These are phyloP conservation scores for Colletotrichum eremochloae DNA, from an alignment of 2,329 filamentous ascomycete genomes.

Conservation along the genomic window DNA sequence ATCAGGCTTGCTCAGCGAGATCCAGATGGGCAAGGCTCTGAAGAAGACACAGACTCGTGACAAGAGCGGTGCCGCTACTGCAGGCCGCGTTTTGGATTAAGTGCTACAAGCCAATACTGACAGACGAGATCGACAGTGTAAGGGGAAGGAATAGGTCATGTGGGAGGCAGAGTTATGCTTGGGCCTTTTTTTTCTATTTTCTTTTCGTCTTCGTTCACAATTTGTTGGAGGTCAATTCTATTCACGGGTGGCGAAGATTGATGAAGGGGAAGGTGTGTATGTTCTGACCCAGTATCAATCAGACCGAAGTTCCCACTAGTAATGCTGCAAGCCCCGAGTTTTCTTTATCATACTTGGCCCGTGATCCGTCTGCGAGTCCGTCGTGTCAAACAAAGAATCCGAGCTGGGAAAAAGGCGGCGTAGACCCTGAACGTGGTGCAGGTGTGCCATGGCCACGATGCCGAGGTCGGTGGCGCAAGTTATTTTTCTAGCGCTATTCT, in stretches of 20 bases:
- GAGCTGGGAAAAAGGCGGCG: not conserved
- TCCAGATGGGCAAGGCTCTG: conserved; percentile 82
- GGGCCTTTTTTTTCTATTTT: not conserved
- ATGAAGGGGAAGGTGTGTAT: conserved; percentile 3
- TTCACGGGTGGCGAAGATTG: conserved; percentile 20
- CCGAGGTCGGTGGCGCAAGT: conserved; percentile 14
- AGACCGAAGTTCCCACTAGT: conserved; percentile 25
- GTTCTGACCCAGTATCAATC: conserved; percentile 24
- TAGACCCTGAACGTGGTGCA: not conserved
- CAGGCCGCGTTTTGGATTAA: conserved; percentile 79
- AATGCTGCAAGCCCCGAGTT: conserved; percentile 24
- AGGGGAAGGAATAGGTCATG: not conserved
- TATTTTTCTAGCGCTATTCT: conserved; percentile 32
- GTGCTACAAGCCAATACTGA: not conserved
- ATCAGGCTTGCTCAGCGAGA: conserved; percentile 81
- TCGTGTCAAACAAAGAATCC: conserved; percentile 36
- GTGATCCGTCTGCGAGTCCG: conserved; percentile 27
- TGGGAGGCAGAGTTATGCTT: not conserved
- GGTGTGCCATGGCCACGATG: not conserved
- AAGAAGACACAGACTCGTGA: conserved; percentile 94
- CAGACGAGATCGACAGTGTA: not conserved
- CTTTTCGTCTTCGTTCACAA: not conserved
- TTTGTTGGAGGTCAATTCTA: conserved; percentile 10
- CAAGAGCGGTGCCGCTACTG: conserved; percentile 77
- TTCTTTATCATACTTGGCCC: conserved; percentile 23